Conservation (phyloP, 228 moss, liverwort and hornwort genomes). For the Sphagnum magellanicum region DNA sequence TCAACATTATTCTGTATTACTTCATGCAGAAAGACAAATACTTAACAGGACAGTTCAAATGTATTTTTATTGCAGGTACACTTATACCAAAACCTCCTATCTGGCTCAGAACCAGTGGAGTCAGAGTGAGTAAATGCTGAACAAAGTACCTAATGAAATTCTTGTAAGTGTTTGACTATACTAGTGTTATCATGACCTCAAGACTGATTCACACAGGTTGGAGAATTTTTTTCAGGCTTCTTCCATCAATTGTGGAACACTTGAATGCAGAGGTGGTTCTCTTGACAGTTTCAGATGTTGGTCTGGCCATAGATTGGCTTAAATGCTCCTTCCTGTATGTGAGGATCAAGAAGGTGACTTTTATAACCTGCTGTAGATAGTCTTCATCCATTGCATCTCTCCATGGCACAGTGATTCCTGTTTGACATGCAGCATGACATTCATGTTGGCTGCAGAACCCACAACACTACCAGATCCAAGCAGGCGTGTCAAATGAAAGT, state of each 20-base stretch:
- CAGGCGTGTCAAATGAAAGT: conserved; percentile 55
- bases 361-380: not conserved
- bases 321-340: conserved; percentile 95
- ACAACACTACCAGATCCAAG: conserved; percentile 67
- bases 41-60: no score
- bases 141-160: no score
- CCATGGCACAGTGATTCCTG: not conserved
- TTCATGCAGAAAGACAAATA: no score
- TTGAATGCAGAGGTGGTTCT: conserved; percentile 95
- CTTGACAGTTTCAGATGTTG: conserved; percentile 88
- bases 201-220: no score
- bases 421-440: not conserved
- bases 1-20: no score
- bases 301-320: conserved; percentile 97
- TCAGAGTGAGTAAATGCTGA: conserved; percentile 48
- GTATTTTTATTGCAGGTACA: conserved; percentile 51
- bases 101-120: conserved; percentile 91
- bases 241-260: conserved; percentile 85
- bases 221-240: conserved; percentile 43
- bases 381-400: not conserved
- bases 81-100: conserved; percentile 82
- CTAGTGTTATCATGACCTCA: no score
- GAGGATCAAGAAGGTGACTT: conserved; percentile 75
- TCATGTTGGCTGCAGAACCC: conserved; percentile 51
- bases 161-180: no score